These are phyloP conservation scores for Carpinus viminea DNA, from an alignment of 306 rosid species.

Conservation along the genomic window DNA sequence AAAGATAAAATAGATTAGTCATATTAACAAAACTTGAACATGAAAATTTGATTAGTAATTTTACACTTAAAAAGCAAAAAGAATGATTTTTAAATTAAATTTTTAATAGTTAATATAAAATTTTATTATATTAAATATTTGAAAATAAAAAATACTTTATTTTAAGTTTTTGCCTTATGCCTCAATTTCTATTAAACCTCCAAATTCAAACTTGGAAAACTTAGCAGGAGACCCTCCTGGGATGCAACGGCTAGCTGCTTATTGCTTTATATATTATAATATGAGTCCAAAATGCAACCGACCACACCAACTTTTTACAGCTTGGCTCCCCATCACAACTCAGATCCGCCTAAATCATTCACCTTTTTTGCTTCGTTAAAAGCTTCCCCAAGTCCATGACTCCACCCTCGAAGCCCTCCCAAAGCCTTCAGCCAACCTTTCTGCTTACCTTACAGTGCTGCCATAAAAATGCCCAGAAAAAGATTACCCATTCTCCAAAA, in stretches of 20 bases:
- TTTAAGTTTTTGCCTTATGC: too few relatives aligned
- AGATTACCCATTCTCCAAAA: constrained; percentile 37
- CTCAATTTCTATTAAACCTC: too few relatives aligned
- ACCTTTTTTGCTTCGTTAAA: constrained; percentile 45
- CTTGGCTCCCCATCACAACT: constrained; percentile 43
- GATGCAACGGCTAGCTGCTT: constrained; percentile 59
- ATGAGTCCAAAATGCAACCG: constrained; percentile 42
- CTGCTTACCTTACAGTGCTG: not conserved
- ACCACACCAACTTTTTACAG: constrained; percentile 52
- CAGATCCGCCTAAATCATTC: constrained; percentile 15
- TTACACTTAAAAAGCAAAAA: too few relatives aligned
- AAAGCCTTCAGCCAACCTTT: constrained; percentile 8
- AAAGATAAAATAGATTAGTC: too few relatives aligned
- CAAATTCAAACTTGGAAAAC: constrained; percentile 7
- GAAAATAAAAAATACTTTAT: too few relatives aligned
- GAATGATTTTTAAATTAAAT: too few relatives aligned
- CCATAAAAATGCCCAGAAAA: constrained; percentile 47
- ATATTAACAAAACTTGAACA: too few relatives aligned
- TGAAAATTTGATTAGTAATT: too few relatives aligned
- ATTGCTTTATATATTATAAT: constrained; percentile 8
- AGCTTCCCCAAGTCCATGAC: constrained; percentile 8
- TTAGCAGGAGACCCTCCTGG: constrained; percentile 1
- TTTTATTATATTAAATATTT: too few relatives aligned
- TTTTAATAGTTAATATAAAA: too few relatives aligned
- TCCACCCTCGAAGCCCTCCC: not conserved